Evolutionary conservation across 169 alveolate species (phyloP).

Genomic region (Eimeria necatrix): DNA sequence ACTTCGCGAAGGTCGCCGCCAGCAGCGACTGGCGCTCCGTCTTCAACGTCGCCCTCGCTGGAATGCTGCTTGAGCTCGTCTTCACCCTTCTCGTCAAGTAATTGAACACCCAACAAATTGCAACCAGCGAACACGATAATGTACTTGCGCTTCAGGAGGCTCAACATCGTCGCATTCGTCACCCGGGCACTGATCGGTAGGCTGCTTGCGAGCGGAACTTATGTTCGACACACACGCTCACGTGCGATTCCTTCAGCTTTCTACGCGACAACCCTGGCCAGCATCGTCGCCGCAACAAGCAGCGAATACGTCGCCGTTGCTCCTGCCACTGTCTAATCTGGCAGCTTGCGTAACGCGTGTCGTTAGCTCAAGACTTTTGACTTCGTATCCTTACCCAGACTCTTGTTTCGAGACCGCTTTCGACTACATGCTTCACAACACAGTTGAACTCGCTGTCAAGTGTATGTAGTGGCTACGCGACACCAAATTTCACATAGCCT

Average conservation of each 20-base stretch:
- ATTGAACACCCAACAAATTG: no score
- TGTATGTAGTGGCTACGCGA: background rate
- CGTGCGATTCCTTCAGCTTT: slow-evolving; percentile 24
- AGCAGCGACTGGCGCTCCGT: slow-evolving; percentile 61
- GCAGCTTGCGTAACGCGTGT: slow-evolving; percentile 20
- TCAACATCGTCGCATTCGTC: slow-evolving; percentile 74
- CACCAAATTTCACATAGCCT: background rate
- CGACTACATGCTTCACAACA: no score
- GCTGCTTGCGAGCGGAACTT: background rate
- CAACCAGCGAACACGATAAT: background rate
- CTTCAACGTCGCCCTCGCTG: slow-evolving; percentile 71
- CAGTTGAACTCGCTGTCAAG: background rate
- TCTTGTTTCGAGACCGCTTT: background rate
- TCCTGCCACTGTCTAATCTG: slow-evolving; percentile 4
- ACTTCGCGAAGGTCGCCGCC: slow-evolving; percentile 38
- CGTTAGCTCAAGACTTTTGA: slow-evolving; percentile 6
- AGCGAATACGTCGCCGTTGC: slow-evolving; percentile 51
- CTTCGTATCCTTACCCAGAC: background rate
- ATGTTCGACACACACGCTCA: background rate
- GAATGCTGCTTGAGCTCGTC: slow-evolving; percentile 78
- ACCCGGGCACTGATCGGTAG: slow-evolving; percentile 74
- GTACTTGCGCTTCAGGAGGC: slow-evolving; percentile 19
- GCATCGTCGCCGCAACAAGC: slow-evolving; percentile 73
- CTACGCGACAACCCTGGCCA: slow-evolving; percentile 70
- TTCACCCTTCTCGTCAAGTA: slow-evolving; percentile 72